Conservation (phyloP, 1,284 basidiomycete genomes). For the Volvariella volvacea region DNA sequence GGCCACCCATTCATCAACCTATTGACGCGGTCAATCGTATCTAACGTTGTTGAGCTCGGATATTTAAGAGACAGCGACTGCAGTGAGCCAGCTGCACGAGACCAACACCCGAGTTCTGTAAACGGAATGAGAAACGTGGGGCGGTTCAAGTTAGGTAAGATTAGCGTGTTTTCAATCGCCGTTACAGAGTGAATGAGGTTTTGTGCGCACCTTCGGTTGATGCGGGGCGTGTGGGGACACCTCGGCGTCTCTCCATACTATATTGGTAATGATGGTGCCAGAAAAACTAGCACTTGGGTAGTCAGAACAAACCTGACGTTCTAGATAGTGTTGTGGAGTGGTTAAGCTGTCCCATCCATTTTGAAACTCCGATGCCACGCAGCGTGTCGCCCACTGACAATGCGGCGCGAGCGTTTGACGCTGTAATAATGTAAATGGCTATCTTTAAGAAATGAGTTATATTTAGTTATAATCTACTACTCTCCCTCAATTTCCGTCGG, state of each 20-base stretch:
- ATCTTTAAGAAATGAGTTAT: too few species aligned
- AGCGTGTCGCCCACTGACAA: too few species aligned
- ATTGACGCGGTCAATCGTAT: conserved; percentile 65
- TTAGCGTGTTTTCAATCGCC: conserved; percentile 4
- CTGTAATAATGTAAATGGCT: too few species aligned
- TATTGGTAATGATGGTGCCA: neutral
- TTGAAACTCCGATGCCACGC: conserved; percentile 2
- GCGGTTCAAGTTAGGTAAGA: conserved; percentile 6
- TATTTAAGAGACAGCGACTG: conserved; percentile 47
- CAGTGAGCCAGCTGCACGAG: conserved; percentile 53
- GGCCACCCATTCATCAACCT: conserved; percentile 66
- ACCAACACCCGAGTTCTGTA: conserved; percentile 66
- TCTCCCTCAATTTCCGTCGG: neutral
- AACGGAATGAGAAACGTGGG: conserved; percentile 13
- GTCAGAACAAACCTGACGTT: too few species aligned
- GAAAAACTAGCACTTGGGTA: too few species aligned
- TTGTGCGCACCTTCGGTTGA: conserved; percentile 47
- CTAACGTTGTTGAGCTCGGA: conserved; percentile 39
- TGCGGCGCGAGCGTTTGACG: too few species aligned
- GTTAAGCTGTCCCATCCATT: neutral
- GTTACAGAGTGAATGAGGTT: conserved; percentile 6
- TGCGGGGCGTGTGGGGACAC: conserved; percentile 43
- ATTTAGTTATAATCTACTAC: too few species aligned
- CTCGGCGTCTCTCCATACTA: conserved; percentile 49
- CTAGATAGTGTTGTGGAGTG: neutral